Evolutionary conservation across 1,139 yeast species (phyloP).

Genomic region (Blastobotrys raffinosifermentans): DNA sequence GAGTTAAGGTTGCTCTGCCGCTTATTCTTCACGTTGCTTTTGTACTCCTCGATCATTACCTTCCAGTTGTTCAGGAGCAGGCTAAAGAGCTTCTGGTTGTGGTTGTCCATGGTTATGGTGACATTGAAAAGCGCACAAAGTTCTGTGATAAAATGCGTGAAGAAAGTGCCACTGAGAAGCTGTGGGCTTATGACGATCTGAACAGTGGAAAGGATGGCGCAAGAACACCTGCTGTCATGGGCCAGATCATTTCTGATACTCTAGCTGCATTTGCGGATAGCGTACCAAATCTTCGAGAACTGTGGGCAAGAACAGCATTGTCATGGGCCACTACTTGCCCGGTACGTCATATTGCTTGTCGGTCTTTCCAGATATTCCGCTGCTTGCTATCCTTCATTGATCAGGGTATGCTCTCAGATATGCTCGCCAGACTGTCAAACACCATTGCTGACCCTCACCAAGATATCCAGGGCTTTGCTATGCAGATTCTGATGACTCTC

Average conservation of each 20-base stretch:
- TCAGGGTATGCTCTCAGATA: slow-evolving; percentile 83
- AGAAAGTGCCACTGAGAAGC: slow-evolving; percentile 19
- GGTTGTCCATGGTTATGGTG: slow-evolving; percentile 56
- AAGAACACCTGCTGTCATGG: slow-evolving; percentile 85
- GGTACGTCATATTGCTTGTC: slow-evolving; percentile 92
- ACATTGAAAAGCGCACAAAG: slow-evolving; percentile 41
- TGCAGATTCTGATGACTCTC: slow-evolving; percentile 94
- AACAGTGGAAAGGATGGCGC: slow-evolving; percentile 75
- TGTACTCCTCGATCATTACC: slow-evolving; percentile 80
- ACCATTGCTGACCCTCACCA: slow-evolving; percentile 84
- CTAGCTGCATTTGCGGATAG: slow-evolving; percentile 50
- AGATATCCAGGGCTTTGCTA: slow-evolving; percentile 94
- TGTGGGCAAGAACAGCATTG: slow-evolving; percentile 81
- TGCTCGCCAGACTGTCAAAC: slow-evolving; percentile 88
- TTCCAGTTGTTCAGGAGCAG: slow-evolving; percentile 75
- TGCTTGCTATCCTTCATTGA: slow-evolving; percentile 74
- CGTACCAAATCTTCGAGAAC: slow-evolving; percentile 55
- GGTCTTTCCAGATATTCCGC: slow-evolving; percentile 90
- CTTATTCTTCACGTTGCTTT: slow-evolving; percentile 76
- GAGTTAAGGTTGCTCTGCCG: slow-evolving; percentile 46
- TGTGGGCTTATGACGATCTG: slow-evolving; percentile 86
- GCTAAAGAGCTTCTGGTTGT: slow-evolving; percentile 73
- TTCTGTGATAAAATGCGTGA: slow-evolving; percentile 14
- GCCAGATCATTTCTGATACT: slow-evolving; percentile 54
- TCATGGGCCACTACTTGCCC: slow-evolving; percentile 98